Evolutionary conservation across 352 stramenopile species (phyloP).

Genomic region (Poterioochromonas sp.): DNA sequence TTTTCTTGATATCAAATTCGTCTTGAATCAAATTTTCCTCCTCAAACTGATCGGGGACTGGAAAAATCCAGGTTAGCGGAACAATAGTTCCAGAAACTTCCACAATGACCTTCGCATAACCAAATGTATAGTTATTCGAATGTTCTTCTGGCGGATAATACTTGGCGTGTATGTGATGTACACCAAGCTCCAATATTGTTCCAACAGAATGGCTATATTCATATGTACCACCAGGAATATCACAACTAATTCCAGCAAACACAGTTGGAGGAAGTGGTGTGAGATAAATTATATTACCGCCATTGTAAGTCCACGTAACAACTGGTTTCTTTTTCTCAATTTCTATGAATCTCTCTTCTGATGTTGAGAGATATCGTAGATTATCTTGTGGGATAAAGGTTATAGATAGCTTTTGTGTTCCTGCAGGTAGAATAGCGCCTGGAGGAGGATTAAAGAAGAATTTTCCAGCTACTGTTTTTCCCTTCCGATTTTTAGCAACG

Average conservation of each 20-base stretch:
- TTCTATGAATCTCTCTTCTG: neutral
- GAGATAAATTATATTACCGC: neutral
- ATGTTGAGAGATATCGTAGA: neutral
- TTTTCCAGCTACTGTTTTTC: neutral
- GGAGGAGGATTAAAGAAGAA: neutral
- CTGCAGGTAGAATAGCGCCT: neutral
- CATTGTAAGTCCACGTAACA: neutral
- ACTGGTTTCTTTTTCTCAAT: neutral
- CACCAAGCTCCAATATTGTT: neutral
- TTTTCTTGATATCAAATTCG: neutral
- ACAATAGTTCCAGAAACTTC: neutral
- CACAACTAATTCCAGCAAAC: neutral
- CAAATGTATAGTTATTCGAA: neutral
- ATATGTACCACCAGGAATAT: neutral
- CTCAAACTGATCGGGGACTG: too few species aligned
- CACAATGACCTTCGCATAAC: neutral
- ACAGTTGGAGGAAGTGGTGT: neutral
- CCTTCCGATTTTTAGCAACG: neutral
- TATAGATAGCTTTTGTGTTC: neutral
- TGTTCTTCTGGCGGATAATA: neutral
- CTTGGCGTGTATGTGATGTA: neutral
- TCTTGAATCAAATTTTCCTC: too few species aligned
- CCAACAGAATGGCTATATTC: neutral
- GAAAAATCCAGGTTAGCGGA: neutral
- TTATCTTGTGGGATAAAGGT: neutral